phyloP scores from a whole-genome alignment of 176 grass and related monocot species.

The Cymbopogon citratus region DNA sequence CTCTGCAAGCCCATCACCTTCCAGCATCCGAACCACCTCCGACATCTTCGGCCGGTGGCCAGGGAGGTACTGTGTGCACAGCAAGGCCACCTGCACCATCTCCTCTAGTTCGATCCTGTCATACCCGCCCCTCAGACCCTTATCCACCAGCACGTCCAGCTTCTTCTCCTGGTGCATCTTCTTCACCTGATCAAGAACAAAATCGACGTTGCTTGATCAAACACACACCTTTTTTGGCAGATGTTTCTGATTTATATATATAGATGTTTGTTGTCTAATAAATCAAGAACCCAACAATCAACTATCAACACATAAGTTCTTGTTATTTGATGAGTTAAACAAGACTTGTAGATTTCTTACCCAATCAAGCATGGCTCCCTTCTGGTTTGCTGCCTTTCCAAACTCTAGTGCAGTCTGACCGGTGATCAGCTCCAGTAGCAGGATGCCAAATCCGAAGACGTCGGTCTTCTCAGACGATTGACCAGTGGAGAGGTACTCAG shows the following conservation, averaged over 20 bases:
- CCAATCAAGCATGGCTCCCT: slow-evolving; percentile 97
- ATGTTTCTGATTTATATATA: background rate
- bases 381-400: slow-evolving; percentile 83
- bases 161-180: slow-evolving; percentile 98
- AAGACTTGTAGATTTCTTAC: slow-evolving; percentile 28
- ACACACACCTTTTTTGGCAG: background rate
- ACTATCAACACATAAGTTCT: background rate
- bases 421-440: slow-evolving; percentile 83
- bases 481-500: slow-evolving; percentile 88
- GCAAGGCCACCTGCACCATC: slow-evolving; percentile 83
- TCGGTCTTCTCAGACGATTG: slow-evolving; percentile 96
- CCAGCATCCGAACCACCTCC: slow-evolving; percentile 87
- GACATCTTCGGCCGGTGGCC: slow-evolving; percentile 84
- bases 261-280: background rate
- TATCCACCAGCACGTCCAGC: slow-evolving; percentile 75
- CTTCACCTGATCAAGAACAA: slow-evolving; percentile 64
- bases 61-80: slow-evolving; percentile 92
- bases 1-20: slow-evolving; percentile 87
- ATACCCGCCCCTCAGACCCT: slow-evolving; percentile 46
- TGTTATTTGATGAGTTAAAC: background rate
- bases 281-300: background rate
- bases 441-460: slow-evolving; percentile 93
- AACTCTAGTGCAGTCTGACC: slow-evolving; percentile 84
- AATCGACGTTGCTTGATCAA: background rate
- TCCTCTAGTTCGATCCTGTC: slow-evolving; percentile 87